Evolutionary conservation across 2,329 filamentous ascomycete species (phyloP), one percentile per base, ranked within the genome.

Genomic region (Phialophora macrospora): DNA sequence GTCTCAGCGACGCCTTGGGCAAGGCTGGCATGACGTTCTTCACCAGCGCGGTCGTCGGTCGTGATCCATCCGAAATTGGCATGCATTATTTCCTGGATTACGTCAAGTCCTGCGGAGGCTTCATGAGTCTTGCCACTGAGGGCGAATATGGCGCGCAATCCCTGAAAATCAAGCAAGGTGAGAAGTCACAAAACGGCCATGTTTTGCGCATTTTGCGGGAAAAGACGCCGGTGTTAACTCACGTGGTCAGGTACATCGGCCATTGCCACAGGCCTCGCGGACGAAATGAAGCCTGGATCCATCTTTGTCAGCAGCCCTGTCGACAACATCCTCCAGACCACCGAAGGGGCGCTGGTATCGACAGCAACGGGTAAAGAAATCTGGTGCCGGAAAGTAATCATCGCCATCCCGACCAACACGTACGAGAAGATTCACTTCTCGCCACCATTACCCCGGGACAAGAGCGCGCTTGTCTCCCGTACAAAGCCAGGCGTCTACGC

Each of bases 71-170:
- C 1, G 82, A 86, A 6, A 70, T 85, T 3, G 81, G 79, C 3
- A 83, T 84, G 0, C 72, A 83, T 1, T 87, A 76, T 70, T 85
- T 87, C 68, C 75, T 87, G 12, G 78, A 84, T 70, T 86, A 87
- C 74, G 82, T 81, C 77, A 81, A 80, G 67, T 79, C 78, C 4
- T 81, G 82, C 3, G 80, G 80, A 2, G 85, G 85, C 0, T 74
- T 87, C 0, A 63, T 82, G 62, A 75, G 79, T 41, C 82, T 87
- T 78, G 76, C 81, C 0, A 84, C 82, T 0, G 84, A 87, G 66
- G 70, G 75, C n/a, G 81, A 82, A 62, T 70, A 78, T 41, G 85
- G 84, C 6, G 85, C 80, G 0, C 83, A 86, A 69, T 79, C 83
- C 65, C 75, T 86, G 6, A 78, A 83, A 1, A 70, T 83, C 17